Evolutionary conservation across 495 filamentous ascomycete species (phyloP), one percentile per base, ranked within the genome.

Genomic region (Cercophora newfieldiana): DNA sequence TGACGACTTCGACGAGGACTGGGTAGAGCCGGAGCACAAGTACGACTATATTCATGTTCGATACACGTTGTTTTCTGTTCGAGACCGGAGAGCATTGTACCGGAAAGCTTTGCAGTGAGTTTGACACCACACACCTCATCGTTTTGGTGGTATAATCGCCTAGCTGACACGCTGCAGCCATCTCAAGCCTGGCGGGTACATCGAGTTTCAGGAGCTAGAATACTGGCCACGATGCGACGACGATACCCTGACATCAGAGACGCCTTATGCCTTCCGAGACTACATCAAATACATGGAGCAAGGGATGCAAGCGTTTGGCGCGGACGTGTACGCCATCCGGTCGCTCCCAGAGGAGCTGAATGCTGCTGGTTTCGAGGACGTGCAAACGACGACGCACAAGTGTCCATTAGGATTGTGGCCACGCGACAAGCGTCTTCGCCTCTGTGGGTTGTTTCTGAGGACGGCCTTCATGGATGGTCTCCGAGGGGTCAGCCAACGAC

Each of bases 31-130:
- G 0, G 71, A 74, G 24, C 72, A 84, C 60, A 74, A 81, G 44
- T 89, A 85, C 74, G 87, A 89, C 71, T 86, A 80, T 63, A 81
- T 88, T 56, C 86, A 89, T 67, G 70, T 78, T 49, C 76, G 86
- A 24, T 75, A 81, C 59, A 78, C 82, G 21, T 72, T 80, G 16
- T 78, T 79, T 68, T 77, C 81, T 14, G 77, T 91, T 49, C 76
- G 76, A 48, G 75, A 78, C 37, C 60, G 65, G 1, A 59, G 68
- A 1, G 49, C 37, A 5, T 66, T 88, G 6, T 64, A 85, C 21
- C 56, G 73, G 49, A 71, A 74, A 2, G 75, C 63, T 3, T 68
- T 78, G 22, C 68, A 69, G 77, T 82, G 74, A 61, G 74, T 44
- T 10, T 29, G 47, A 37, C 24, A 49, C 14, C 31, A 16, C 37